Evolutionary conservation across 495 filamentous ascomycete species (phyloP), one percentile per base, ranked within the genome.

Genomic region (Hypomontagnella monticulosa): DNA sequence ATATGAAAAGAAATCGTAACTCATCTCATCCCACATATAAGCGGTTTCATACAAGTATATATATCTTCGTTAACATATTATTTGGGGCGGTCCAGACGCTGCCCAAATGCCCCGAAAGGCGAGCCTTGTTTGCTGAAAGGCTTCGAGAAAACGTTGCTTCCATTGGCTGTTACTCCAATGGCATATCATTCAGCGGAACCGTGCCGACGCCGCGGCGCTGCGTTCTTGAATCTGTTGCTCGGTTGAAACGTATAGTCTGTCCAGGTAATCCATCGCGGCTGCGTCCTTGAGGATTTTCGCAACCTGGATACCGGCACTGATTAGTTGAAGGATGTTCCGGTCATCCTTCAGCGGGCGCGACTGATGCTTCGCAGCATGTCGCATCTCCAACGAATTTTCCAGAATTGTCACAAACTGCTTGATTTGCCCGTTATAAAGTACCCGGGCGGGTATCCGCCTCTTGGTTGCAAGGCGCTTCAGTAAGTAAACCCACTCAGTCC

Each of bases 401-500:
- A 94, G 76, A 23, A 93, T 85, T 40, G 91, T 93, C 57, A 92
- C 89, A 71, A 93, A 84, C 74, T 93, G 90, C 74, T 93, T 93
- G 78, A 96, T 96, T 76, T 94, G 91, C 61, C 90, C 88, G 75
- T 93, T 91, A 78, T 96, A 93, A 34, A 96, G 79, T 10, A 93
- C 88, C 50, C 91, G 81, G 15, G 91, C 88, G 14, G 92, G 92
- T 65, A 96, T 94, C 42, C 91, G 86, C 23, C 92, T 83, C 77
- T 93, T 93, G 33, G 91, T 94, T 33, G 92, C 91, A 59, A 96
- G 81, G 36, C 91, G 84, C 78, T 93, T 94, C 59, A 96, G 81
- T 55, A 96, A 85, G 76, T 93, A 92, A 32, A 93, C 91, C 92
- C 92, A 96, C 73, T 96, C 92, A 66, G 91, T 93, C 91, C 92